Evolutionary conservation across 2,329 filamentous ascomycete species (phyloP), one percentile per base, ranked within the genome.

Genomic region (Penicillium rolfsii): DNA sequence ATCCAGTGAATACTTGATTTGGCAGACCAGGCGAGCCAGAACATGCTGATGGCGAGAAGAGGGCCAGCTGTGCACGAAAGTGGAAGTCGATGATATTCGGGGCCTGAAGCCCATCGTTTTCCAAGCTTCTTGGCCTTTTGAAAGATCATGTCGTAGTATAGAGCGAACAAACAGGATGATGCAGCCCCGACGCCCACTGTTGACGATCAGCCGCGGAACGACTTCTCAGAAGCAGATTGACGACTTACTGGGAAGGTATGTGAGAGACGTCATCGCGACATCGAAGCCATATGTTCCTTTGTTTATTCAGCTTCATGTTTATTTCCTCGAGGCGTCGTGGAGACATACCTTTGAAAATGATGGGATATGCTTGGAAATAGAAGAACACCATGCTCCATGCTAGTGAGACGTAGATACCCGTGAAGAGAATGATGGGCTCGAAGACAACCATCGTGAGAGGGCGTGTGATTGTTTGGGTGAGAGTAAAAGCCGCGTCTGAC

Each of bases 301-400:
- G 54, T 4, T 2, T 12, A 24, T 6, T 52, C n/a, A 36, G 55
- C 52, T 26, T 54, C 22, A 14, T 22, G 19, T 8, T 38, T 38
- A 11, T 6, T 35, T 40, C n/a, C 1, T 5, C 0, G 3, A 3
- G 5, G 9, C 35, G 0, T 4, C 14, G 1, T n/a, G 14, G n/a
- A 16, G 28, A 43, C 53, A 12, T 65, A 72, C 72, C 69, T 60
- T 84, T 79, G 73, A 91, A 93, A 64, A 92, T 89, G 61, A 88
- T 81, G 1, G 87, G 87, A 72, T 89, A 93, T 2, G 89, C 88
- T 73, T 91, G 87, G 68, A 94, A 91, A 71, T 87, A 91, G 77
- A 93, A 90, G 80, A 87, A 88, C 63, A 88, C 85, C 61, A 88
- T 83, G 3, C 81, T 84, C 71, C 92, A 93, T 36, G 87, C 83